Conservation (phyloP, 495 filamentous ascomycete genomes). For the Penicillium macrosclerotiorum region DNA sequence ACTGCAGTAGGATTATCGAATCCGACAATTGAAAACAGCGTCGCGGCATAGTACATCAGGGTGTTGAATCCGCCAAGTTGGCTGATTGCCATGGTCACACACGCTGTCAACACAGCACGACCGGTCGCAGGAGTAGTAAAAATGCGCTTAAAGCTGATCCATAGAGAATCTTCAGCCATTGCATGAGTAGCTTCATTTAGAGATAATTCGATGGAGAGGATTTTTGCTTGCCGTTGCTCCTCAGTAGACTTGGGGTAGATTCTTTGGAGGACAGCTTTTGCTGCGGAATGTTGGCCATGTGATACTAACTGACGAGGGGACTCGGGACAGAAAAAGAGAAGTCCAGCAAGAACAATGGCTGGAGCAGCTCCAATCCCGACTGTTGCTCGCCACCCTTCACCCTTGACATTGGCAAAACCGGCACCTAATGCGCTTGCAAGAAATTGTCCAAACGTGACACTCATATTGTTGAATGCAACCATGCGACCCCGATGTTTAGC, state of each 20-base stretch:
- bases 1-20: conserved; percentile 51
- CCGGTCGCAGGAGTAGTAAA: conserved; percentile 42
- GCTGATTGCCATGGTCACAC: conserved; percentile 45
- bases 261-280: conserved; percentile 28
- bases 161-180: conserved; percentile 26
- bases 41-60: conserved; percentile 51
- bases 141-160: conserved; percentile 35
- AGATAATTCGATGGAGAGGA: conserved; percentile 32
- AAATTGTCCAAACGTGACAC: conserved; percentile 52
- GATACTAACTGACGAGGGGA: conserved; percentile 51
- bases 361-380: conserved; percentile 49
- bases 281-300: conserved; percentile 39
- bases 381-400: conserved; percentile 50
- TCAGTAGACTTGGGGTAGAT: conserved; percentile 38
- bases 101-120: conserved; percentile 45
- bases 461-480: conserved; percentile 56
- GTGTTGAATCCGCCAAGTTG: conserved; percentile 49
- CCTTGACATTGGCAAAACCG: conserved; percentile 42
- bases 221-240: conserved; percentile 37
- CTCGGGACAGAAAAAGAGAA: conserved; percentile 48
- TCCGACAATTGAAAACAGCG: conserved; percentile 51
- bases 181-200: conserved; percentile 31
- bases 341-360: conserved; percentile 37
- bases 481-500: conserved; percentile 52
- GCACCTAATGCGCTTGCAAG: conserved; percentile 52